Base-by-base conservation (phyloP, 2,329 filamentous ascomycete genomes). In the Dactylellina haptotyla region DNA sequence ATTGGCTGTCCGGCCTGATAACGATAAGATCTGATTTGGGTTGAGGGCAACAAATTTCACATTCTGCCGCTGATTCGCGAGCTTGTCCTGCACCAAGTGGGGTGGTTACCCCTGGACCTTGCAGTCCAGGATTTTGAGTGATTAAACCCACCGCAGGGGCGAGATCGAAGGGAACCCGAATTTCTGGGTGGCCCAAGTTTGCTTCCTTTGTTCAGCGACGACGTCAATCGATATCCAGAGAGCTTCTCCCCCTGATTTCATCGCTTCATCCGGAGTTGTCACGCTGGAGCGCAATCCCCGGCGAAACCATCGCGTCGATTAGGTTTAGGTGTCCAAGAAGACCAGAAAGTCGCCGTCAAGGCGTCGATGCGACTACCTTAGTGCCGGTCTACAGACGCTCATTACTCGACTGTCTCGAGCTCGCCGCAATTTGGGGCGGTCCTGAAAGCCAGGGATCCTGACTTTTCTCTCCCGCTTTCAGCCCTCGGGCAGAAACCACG, bases 111-210 rank as follows among this genome's bases (percentile, higher is more conserved):
- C 67, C 67, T 72, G 59, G 67, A 64, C 67, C 67, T 72, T 72
- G 67, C 67, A 64, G 53, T 53, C 51, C 58, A 59, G 51, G 53
- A 59, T 72, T 64, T 57, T 72, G 67, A 72, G 67, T 64, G 67
- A 72, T 72, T 72, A 72, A 70, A 72, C 53, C 67, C 63, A 58
- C 53, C 39, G 45, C 66, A 70, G 57, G 50, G 58, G 34, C 43
- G 20, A 46, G 28, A 58, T 53, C 67, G 37, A 62, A 53, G 59
- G 48, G 50, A 72, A 72, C 59, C 59, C 67, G 59, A 72, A 72
- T 72, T 72, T 34, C 58, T 72, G 67, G 67, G 67, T 70, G 46
- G 18, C 48, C 65, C 65, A 45, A 63, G 54, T 67, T 59, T 59
- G 63, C 50, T 53, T 56, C 25, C 10, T 50, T 64, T 58, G 58